Conservation (phyloP, 371 early-diverging fungal species). For the Mortierella sp. region DNA sequence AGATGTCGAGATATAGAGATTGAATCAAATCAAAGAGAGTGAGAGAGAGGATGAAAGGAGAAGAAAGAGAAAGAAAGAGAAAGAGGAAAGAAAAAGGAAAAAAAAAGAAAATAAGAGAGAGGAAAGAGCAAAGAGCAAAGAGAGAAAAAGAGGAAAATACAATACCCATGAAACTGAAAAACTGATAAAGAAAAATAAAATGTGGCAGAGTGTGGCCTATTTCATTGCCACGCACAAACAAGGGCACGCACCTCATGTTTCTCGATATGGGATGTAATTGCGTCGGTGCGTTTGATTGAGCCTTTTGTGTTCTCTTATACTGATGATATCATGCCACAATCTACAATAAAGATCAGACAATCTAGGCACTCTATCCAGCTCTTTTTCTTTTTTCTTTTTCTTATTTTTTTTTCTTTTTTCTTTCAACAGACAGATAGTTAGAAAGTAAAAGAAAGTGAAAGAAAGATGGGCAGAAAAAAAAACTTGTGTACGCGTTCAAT, state of each 20-base stretch:
- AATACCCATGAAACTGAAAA: slow-evolving; percentile 1
- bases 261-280: neutral
- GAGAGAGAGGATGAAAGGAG: slow-evolving; percentile 4
- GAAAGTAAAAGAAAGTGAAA: too few species aligned
- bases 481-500: too few species aligned
- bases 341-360: neutral
- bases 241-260: slow-evolving; percentile 9
- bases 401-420: neutral
- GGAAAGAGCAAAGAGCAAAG: neutral
- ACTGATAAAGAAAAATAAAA: too few species aligned
- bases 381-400: neutral
- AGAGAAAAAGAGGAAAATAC: neutral
- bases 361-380: too few species aligned
- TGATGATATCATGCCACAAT: neutral
- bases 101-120: neutral
- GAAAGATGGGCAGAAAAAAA: too few species aligned
- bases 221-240: slow-evolving; percentile 17
- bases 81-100: neutral
- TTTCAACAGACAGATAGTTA: neutral
- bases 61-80: neutral
- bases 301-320: neutral
- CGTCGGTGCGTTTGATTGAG: slow-evolving; percentile 4
- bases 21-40: neutral
- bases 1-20: neutral
- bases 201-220: neutral